Percentiles rank a stretch among this genome's conserved stretches.
Evolutionary conservation across 495 filamentous ascomycete species (phyloP).

Genomic region (Trichoderma erinaceum): DNA sequence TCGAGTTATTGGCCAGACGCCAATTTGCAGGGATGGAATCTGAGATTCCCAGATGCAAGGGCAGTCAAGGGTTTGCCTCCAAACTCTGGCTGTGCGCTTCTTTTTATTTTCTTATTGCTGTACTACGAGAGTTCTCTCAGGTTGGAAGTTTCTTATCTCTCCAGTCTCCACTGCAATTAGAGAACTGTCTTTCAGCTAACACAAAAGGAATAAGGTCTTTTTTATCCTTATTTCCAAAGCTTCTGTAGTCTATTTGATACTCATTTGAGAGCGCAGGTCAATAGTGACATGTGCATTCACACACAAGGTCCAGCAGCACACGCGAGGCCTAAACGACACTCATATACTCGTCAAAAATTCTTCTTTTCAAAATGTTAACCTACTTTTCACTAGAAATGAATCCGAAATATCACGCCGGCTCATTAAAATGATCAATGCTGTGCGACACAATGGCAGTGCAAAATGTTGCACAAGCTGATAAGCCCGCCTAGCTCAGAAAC

Average conservation of each 20-base stretch:
- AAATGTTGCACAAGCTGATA: neutral
- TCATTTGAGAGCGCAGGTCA: too few species aligned
- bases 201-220: too few species aligned
- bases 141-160: neutral
- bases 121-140: neutral
- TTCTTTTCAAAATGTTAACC: neutral
- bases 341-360: neutral
- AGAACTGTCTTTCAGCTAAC: too few species aligned
- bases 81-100: neutral
- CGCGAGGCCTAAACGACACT: too few species aligned
- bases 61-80: neutral
- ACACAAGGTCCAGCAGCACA: too few species aligned
- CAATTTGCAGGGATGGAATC: neutral
- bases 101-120: neutral
- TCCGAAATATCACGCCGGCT: neutral
- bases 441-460: neutral
- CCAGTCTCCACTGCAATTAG: too few species aligned
- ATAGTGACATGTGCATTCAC: too few species aligned
- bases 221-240: too few species aligned
- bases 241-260: too few species aligned
- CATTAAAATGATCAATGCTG: neutral
- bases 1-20: neutral
- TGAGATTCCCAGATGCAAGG: slow-evolving; percentile 4
- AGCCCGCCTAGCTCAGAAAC: neutral
- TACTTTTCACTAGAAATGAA: neutral